Evolutionary conservation across 257 asterid genomes (phyloP).

Genomic region (Pogostemon cablin): DNA sequence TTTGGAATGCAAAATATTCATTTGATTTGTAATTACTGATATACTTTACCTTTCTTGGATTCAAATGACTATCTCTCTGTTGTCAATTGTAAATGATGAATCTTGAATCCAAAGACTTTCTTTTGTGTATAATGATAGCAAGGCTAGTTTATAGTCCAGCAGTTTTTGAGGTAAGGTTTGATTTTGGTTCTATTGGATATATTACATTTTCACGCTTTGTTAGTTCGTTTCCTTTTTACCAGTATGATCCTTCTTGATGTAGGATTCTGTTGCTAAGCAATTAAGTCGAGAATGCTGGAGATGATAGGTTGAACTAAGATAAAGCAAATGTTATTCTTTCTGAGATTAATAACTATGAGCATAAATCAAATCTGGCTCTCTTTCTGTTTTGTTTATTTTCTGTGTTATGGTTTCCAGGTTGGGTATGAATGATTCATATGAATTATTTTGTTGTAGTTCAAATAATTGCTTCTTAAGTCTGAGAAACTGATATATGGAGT

Average conservation of each 20-base stretch:
- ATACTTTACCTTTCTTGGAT: conserved; percentile 51
- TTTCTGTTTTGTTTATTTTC: conserved; percentile 79
- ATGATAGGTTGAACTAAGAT: conserved; percentile 54
- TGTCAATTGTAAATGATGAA: conserved; percentile 66
- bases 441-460: conserved; percentile 18
- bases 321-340: conserved; percentile 81
- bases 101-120: conserved; percentile 69
- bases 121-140: conserved; percentile 83
- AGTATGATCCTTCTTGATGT: conserved; percentile 41
- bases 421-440: conserved; percentile 34
- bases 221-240: conserved; percentile 9
- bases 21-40: conserved; percentile 23
- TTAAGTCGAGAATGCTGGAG: conserved; percentile 70
- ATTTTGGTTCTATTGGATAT: conserved; percentile 23
- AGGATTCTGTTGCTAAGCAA: conserved; percentile 70
- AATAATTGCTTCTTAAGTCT: conserved; percentile 22
- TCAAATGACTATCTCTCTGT: conserved; percentile 76
- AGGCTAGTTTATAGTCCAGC: conserved; percentile 64
- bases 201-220: conserved; percentile 31
- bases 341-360: conserved; percentile 73
- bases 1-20: conserved; percentile 27
- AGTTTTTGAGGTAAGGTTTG: conserved; percentile 61
- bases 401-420: conserved; percentile 79
- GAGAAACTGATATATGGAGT: conserved; percentile 25
- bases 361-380: conserved; percentile 76